Percentiles rank a stretch among this genome's conserved stretches.
Evolutionary conservation across 805 yeast species (phyloP).

Genomic region (Lachancea fermentati): DNA sequence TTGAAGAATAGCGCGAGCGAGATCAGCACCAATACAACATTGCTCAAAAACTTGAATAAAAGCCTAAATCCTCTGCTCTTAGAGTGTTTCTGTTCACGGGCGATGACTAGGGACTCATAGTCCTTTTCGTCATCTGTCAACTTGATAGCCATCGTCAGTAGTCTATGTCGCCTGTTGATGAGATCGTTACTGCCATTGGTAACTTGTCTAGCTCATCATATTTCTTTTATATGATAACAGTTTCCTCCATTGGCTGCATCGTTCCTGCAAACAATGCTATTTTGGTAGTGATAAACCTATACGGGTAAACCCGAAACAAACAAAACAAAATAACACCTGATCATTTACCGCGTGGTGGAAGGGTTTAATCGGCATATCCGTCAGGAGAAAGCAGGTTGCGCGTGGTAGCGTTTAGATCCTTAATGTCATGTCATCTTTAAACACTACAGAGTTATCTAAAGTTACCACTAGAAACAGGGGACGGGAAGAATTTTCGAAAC

Average conservation of each 20-base stretch:
- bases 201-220: not conserved
- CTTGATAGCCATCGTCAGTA: not conserved
- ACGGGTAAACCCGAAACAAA: not conserved
- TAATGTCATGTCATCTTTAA: not conserved
- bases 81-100: not conserved
- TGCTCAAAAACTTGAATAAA: not conserved
- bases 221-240: not conserved
- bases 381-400: not conserved
- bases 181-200: not conserved
- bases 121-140: not conserved
- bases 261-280: not conserved
- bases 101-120: conserved; percentile 3
- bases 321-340: not conserved
- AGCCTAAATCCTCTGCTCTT: not conserved
- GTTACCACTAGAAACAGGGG: not conserved
- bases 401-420: not conserved
- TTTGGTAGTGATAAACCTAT: not conserved
- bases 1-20: not conserved
- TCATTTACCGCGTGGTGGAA: not conserved
- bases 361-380: not conserved
- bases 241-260: not conserved
- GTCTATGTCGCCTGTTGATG: not conserved
- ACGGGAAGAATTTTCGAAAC: not conserved
- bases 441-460: not conserved
- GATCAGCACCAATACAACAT: not conserved